Evolutionary conservation across 179 eudicot genomes (phyloP), one percentile per base, ranked within the genome.

Genomic region (Spergularia azorica): DNA sequence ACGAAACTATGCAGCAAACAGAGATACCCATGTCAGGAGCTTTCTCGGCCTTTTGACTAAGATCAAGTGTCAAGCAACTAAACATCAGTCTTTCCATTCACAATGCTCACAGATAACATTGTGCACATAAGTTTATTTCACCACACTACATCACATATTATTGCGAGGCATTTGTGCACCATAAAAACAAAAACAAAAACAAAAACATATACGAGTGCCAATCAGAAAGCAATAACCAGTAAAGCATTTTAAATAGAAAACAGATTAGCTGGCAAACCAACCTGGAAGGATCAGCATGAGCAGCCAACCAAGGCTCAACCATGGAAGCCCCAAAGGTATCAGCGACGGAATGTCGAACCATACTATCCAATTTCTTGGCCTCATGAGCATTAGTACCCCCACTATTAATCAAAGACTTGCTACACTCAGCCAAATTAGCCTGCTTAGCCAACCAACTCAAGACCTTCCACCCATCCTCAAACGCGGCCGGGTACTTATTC

Each of bases 301-400:
- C 97, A 67, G 97, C 97, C 88, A 95, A 86, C 98, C 98, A 95
- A 51, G 98, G 98, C 86, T 95, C 98, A 71, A 90, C 91, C 97
- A 95, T 79, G 7, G 97, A 91, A 0, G 97, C 95, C 73, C 98
- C 98, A 51, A 95, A 93, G 0, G 98, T 92, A 82, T 91, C 97
- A 0, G 90, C 88, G 13, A 91, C 89, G 21, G 91, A 76, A 80
- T 87, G 90, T 79, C 92, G 70, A 63, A 80, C 88, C 57, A 79
- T 77, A 38, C 36, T 36, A 79, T 91, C 97, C 1, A 90, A 83
- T 72, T 83, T 91, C 88, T 86, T 93, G 69, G 76, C 32, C 67
- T 70, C 64, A 71, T 55, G 43, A 70, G 10, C 75, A 71, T 71
- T 39, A 71, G 13, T 39, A 72, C 87, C 86, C 3, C 87, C 82